Base-by-base conservation (phyloP, 345 rosid species). In the Hevea brasiliensis region DNA sequence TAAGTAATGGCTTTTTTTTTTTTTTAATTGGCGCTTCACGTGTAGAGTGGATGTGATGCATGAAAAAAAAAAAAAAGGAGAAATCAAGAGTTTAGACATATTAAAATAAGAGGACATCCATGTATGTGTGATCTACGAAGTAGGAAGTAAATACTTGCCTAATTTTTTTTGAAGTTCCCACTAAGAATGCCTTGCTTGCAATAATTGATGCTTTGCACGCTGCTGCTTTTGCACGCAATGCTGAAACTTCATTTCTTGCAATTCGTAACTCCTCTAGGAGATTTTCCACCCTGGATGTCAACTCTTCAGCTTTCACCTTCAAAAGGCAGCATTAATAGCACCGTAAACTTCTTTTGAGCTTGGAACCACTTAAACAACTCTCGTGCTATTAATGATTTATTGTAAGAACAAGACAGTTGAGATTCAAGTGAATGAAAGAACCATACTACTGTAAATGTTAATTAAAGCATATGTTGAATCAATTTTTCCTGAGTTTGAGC, bases 251-350 rank as follows among this genome's bases (percentile, higher is more conserved):
- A 74, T 80, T 89, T 84, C 93, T 87, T 42, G 85, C 84, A 21
- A 48, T 61, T 70, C 93, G 83, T 67, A 94, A 81, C 79, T 94
- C 98, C 83, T 92, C 97, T 47, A 85, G 41, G 70, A 94, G 87
- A 80, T 84, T 90, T 29, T 90, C 93, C 47, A 94, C 97, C 81
- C 98, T 88, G 70, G 72, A 74, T 35, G 91, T 81, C 61, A 94
- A 97, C 61, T 92, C 97, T 79, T 92, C 97, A 62, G 93, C 90
- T 86, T 88, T 92, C 85, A 90, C 98, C 98, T 94, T 77, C 81
- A 84, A 54, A 69, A 78, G 42, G 48, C 62, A 68, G 67, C 20
- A 65, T 42, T 37, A 72, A 53, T 45, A 51, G 12, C 26, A 71
- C 13, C 20, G 0, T 61, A 79, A 62, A 67, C 40, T n/a, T 60